phyloP scores from a whole-genome alignment of 1,139 yeast species.

The Torulaspora globosa region DNA sequence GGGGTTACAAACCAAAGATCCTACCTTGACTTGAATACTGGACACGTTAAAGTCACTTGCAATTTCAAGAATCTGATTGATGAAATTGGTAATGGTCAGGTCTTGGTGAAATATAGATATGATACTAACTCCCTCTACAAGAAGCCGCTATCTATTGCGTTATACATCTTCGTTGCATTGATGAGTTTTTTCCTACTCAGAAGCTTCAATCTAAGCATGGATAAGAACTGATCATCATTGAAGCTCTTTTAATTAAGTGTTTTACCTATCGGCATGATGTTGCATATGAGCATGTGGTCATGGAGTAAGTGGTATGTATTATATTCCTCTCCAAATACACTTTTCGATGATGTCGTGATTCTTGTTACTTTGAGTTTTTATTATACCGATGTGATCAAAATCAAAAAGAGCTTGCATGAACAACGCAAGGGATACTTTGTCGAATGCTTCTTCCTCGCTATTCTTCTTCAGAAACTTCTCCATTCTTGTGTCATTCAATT shows the following conservation, averaged over 20 bases:
- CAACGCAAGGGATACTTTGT: slow-evolving; percentile 48
- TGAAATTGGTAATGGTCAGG: slow-evolving; percentile 55
- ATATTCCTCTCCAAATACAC: slow-evolving; percentile 56
- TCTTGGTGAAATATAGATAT: slow-evolving; percentile 62
- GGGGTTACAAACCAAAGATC: slow-evolving; percentile 48
- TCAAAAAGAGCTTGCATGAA: slow-evolving; percentile 58
- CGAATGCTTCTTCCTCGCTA: slow-evolving; percentile 45
- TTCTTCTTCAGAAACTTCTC: slow-evolving; percentile 26
- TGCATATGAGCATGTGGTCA: slow-evolving; percentile 1
- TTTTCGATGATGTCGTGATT: slow-evolving; percentile 55
- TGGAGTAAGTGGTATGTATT: slow-evolving; percentile 12
- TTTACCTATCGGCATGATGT: not conserved
- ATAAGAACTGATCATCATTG: slow-evolving; percentile 4
- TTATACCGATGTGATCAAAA: slow-evolving; percentile 50
- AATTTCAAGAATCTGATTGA: slow-evolving; percentile 63
- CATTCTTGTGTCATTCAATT: slow-evolving; percentile 28
- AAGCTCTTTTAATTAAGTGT: not conserved
- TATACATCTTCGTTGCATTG: slow-evolving; percentile 60
- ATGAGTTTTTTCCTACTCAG: slow-evolving; percentile 51
- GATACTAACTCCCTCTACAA: slow-evolving; percentile 49
- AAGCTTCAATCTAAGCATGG: slow-evolving; percentile 23
- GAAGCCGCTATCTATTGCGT: slow-evolving; percentile 67
- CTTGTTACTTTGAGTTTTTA: slow-evolving; percentile 46
- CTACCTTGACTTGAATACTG: slow-evolving; percentile 71
- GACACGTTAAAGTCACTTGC: slow-evolving; percentile 75